Evolutionary conservation across 2,329 filamentous ascomycete genomes (phyloP), one percentile per base, ranked within the genome.

Genomic region (Chalaropsis thielavioides): DNA sequence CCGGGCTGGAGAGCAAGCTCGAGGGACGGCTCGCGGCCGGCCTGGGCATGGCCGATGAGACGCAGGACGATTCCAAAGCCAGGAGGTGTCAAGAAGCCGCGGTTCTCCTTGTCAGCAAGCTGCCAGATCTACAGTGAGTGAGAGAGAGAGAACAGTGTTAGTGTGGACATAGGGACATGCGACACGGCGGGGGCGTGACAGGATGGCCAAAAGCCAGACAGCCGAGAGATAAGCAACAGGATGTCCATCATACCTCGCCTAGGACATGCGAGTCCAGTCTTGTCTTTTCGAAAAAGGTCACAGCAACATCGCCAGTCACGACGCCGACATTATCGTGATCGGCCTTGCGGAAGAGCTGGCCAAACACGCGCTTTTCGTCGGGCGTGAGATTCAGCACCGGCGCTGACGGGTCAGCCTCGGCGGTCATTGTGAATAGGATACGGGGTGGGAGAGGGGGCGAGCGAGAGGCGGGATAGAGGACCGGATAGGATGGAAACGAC

Each of bases 231-330:
- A 31, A 61, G 40, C 27, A 60, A 41, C 10, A 31, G 22, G 24
- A 31, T 31, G 4, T 27, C 3, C 13, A 46, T 79, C 84, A 70
- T 77, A 92, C 89, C 83, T 95, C 87, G 75, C 92, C 94, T 67
- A 99, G 81, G 61, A 94, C 81, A 68, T 89, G 85, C 64, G 92
- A 90, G 68, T 92, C 85, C 61, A 99, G 81, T 70, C 89, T 87
- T 58, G 94, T 97, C 80, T 94, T 94, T 76, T 97, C 92, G 73
- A 99, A 99, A 80, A 99, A 97, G 74, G 91, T 90, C 74, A 99
- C 92, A 67, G 94, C 94, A 68, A 95, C 83, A 76, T 99, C 94
- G 75, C 94, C 94, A 19, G 94, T 96, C 41, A 99, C 90, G 69
- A 97, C 91, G 65, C 92, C 91, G 66, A 96, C 87, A 73, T 84